These are phyloP conservation scores for Xerocomellus intermedius DNA, from an alignment of 768 basidiomycete species.

Conservation along the genomic window DNA sequence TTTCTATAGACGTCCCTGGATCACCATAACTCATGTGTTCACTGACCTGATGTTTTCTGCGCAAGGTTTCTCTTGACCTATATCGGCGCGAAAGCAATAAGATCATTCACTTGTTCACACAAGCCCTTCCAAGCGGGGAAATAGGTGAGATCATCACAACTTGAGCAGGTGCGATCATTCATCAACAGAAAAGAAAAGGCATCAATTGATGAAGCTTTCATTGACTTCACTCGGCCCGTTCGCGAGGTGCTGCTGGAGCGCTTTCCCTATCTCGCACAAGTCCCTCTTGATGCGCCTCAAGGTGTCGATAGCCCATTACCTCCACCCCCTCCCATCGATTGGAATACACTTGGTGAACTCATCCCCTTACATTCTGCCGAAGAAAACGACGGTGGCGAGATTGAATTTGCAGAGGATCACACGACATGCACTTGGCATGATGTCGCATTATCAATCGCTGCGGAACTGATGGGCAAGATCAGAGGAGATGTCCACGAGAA, in stretches of 20 bases:
- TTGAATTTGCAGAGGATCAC: conserved; percentile 30
- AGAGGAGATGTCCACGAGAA: conserved; percentile 62
- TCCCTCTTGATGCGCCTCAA: conserved; percentile 64
- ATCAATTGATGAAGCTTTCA: conserved; percentile 95
- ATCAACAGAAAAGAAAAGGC: conserved; percentile 72
- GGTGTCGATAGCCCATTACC: conserved; percentile 80
- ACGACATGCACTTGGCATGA: conserved; percentile 78
- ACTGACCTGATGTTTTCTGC: neutral
- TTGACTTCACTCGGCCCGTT: conserved; percentile 86
- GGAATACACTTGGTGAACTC: conserved; percentile 59
- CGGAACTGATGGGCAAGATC: conserved; percentile 79
- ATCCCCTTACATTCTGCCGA: conserved; percentile 50
- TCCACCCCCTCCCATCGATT: conserved; percentile 60
- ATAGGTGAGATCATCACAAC: conserved; percentile 52
- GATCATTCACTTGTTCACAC: conserved; percentile 80
- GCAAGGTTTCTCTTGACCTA: conserved; percentile 85
- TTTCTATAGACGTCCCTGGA: neutral
- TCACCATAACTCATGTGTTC: neutral
- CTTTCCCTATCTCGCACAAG: conserved; percentile 72
- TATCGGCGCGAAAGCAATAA: conserved; percentile 90
- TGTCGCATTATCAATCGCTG: conserved; percentile 83
- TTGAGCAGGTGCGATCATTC: neutral
- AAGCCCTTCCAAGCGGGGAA: conserved; percentile 74
- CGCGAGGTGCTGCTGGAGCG: conserved; percentile 68
- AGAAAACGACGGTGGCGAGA: conserved; percentile 20